Base-by-base conservation (phyloP, 306 rosid genomes). In the Prinsepia uniflora region DNA sequence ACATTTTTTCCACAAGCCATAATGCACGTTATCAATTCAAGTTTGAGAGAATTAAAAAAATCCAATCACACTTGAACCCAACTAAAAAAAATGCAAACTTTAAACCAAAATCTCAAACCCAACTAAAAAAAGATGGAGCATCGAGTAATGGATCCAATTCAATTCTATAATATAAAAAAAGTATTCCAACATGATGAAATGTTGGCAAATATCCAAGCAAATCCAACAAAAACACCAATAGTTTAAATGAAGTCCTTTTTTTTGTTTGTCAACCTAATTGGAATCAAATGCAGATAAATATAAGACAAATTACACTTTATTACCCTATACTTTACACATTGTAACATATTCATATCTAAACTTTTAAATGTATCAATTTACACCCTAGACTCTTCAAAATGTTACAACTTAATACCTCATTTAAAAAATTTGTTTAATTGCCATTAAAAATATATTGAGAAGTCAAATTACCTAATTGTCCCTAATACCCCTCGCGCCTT, bases 1-100 rank as follows among this genome's bases (percentile, higher is more conserved):
- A 87, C 90, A 90, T 86, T 54, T 86, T 84, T 82, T 71, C 55
- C 68, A 42, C n/a, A 74, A 57, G 12, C 48, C 59, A 15, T 78
- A 74, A 47, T 2, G 30, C 52, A 22, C 17, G 13, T 72, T 74
- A 20, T 63, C 46, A 65, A 64, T 57, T 22, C 43, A 72, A 43
- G 30, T 46, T 62, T 13, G 15, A 50, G 5, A n/a, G 18, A 60
- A 44, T 30, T 17, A 15, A 6, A 22, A 77, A 83, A 83, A 76
- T 85, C 80, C 50, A 87, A 24, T 24, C 30, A 24, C 75, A 58
- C 59, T 65, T 34, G 47, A 64, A 55, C 57, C n/a, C 42, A 61
- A 62, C 50, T 8, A 12, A 30, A 56, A 14, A 36, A 63, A 47
- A 77, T 49, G 67, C 18, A 71, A 61, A 54, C 48, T 20, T 52